Evolutionary conservation across 495 filamentous ascomycete genomes (phyloP).

Genomic region (Penicillium goetzii): DNA sequence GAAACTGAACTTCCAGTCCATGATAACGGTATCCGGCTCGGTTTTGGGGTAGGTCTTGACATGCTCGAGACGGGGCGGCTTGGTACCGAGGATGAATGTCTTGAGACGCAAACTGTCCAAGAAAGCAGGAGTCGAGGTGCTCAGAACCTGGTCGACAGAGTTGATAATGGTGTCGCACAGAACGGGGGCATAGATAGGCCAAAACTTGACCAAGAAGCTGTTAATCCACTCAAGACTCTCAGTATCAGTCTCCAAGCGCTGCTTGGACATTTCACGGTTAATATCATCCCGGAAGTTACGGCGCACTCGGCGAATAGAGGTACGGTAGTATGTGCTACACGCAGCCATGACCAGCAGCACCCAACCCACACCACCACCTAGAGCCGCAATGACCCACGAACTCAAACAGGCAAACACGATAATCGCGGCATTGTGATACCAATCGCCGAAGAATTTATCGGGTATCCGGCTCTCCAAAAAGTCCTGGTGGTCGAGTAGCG

Average conservation of each 20-base stretch:
- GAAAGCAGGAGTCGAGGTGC: conserved; percentile 86
- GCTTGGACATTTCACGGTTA: conserved; percentile 87
- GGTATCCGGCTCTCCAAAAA: conserved; percentile 82
- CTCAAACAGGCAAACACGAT: conserved; percentile 90
- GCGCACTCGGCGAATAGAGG: conserved; percentile 88
- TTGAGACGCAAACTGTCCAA: conserved; percentile 91
- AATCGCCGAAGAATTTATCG: conserved; percentile 94
- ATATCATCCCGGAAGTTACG: conserved; percentile 97
- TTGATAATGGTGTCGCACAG: conserved; percentile 89
- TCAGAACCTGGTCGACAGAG: conserved; percentile 93
- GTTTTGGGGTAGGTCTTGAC: conserved; percentile 98
- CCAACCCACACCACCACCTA: conserved; percentile 93
- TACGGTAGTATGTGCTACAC: conserved; percentile 95
- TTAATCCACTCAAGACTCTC: conserved; percentile 99
- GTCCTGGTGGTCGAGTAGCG: conserved; percentile 82
- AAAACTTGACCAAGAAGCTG: conserved; percentile 97
- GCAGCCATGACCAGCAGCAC: conserved; percentile 88
- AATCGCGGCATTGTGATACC: conserved; percentile 94
- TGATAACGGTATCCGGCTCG: conserved; percentile 91
- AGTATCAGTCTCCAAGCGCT: conserved; percentile 84
- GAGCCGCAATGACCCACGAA: conserved; percentile 85
- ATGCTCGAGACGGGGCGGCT: conserved; percentile 93
- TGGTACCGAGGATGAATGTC: conserved; percentile 88
- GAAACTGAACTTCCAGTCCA: conserved; percentile 99
- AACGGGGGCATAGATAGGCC: conserved; percentile 96